A percentile compares a stretch with the other conserved stretches of the same genome.
phyloP scores from a whole-genome alignment of 441 rosid species.

The Aleurites moluccanus region DNA sequence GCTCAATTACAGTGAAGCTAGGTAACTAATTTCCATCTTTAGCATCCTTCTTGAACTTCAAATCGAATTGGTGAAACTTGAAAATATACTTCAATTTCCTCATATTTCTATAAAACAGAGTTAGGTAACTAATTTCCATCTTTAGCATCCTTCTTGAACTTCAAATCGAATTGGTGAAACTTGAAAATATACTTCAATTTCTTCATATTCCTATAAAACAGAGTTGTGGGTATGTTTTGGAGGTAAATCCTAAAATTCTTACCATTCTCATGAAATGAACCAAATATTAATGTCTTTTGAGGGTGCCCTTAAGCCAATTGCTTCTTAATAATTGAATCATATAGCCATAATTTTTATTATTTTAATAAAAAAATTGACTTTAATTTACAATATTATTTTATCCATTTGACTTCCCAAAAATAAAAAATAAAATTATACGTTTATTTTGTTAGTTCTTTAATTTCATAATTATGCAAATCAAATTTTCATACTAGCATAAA shows the following conservation, averaged over 20 bases:
- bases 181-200: slow-evolving; percentile 67
- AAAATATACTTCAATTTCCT: slow-evolving; percentile 71
- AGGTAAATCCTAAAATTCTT: slow-evolving; percentile 73
- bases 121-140: too few species aligned
- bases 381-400: too few species aligned
- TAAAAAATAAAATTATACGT: too few species aligned
- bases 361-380: too few species aligned
- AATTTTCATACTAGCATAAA: too few species aligned
- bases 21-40: slow-evolving; percentile 76
- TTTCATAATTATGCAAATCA: too few species aligned
- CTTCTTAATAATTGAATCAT: too few species aligned
- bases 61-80: slow-evolving; percentile 66
- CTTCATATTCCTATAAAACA: slow-evolving; percentile 83
- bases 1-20: slow-evolving; percentile 81
- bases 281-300: slow-evolving; percentile 84
- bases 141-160: slow-evolving; percentile 72
- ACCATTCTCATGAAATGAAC: slow-evolving; percentile 71
- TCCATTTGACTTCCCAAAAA: too few species aligned
- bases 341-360: too few species aligned
- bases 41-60: slow-evolving; percentile 73
- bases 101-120: slow-evolving; percentile 77
- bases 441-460: too few species aligned
- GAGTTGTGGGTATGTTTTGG: slow-evolving; percentile 74
- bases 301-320: slow-evolving; percentile 83
- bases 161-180: slow-evolving; percentile 62